phyloP scores from a whole-genome alignment of 192 early-diverging fungal species.

The Thoreauomyces humboldtii region DNA sequence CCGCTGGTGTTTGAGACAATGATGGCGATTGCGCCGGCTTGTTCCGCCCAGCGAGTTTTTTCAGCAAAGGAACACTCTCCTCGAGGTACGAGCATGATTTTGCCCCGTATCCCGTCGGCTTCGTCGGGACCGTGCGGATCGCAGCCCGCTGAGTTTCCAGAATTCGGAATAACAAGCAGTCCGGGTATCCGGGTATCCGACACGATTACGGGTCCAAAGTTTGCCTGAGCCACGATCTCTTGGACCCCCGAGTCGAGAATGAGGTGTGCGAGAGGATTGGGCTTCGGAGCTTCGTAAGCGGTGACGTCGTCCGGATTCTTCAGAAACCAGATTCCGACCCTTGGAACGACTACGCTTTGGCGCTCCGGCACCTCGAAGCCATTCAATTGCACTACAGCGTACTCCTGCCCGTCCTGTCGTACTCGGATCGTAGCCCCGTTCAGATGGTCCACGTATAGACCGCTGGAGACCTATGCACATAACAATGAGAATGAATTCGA shows the following conservation, averaged over 20 bases:
- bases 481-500: too few relatives aligned
- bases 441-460: too few relatives aligned
- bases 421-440: too few relatives aligned
- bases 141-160: slow-evolving; percentile 3
- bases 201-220: slow-evolving; percentile 1
- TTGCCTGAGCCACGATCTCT: slow-evolving; percentile 2
- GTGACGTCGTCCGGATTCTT: too few relatives aligned
- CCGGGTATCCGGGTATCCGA: not conserved
- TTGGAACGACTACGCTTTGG: too few relatives aligned
- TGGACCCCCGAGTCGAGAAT: too few relatives aligned
- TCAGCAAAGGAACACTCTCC: slow-evolving; percentile 43
- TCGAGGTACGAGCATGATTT: slow-evolving; percentile 35
- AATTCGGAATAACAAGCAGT: not conserved
- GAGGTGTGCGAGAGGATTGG: too few relatives aligned
- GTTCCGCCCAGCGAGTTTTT: slow-evolving; percentile 34
- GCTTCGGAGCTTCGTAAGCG: not conserved
- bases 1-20: slow-evolving; percentile 32
- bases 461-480: too few relatives aligned
- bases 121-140: slow-evolving; percentile 1
- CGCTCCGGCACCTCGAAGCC: too few relatives aligned
- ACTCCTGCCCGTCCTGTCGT: too few relatives aligned
- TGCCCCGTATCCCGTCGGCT: not conserved
- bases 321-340: too few relatives aligned
- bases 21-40: slow-evolving; percentile 39
- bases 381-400: too few relatives aligned